Evolutionary conservation across 2,329 filamentous ascomycete species (phyloP).

Genomic region (Aureobasidium sp.): DNA sequence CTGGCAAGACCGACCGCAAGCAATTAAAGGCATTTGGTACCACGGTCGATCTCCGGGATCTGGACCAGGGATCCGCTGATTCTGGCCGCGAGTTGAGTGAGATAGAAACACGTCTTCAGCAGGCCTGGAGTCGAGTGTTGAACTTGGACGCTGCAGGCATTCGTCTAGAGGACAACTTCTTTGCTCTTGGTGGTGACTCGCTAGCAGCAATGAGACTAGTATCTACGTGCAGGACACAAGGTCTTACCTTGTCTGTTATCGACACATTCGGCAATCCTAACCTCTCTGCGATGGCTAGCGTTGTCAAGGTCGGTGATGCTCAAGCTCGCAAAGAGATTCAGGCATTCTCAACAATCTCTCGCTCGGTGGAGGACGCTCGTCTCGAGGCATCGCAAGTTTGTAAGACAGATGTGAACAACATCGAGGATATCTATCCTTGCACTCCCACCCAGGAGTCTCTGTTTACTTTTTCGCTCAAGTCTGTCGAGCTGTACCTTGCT

Average conservation of each 20-base stretch:
- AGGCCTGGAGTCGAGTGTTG: constrained; percentile 13
- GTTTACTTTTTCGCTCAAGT: constrained; percentile 32
- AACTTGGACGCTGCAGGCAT: constrained; percentile 19
- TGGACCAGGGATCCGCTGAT: constrained; percentile 16
- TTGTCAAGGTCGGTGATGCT: constrained; percentile 26
- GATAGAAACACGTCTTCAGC: constrained; percentile 6
- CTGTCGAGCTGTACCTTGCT: constrained; percentile 33
- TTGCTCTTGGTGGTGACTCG: constrained; percentile 42
- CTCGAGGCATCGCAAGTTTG: constrained; percentile 34
- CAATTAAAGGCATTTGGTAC: constrained; percentile 21
- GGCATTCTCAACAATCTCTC: constrained; percentile 30
- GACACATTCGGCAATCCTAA: constrained; percentile 39
- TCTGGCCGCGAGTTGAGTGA: constrained; percentile 36
- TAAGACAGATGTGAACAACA: constrained; percentile 20
- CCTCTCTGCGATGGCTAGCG: constrained; percentile 40
- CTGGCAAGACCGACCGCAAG: constrained; percentile 36
- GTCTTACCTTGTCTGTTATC: constrained; percentile 35
- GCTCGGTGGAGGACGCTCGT: constrained; percentile 23
- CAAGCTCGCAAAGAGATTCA: constrained; percentile 25
- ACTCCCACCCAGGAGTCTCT: constrained; percentile 38
- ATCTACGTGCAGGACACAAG: constrained; percentile 31
- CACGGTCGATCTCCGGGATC: constrained; percentile 18
- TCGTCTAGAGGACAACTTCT: constrained; percentile 38
- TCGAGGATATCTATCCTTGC: constrained; percentile 38
- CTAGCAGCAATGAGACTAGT: constrained; percentile 41